phyloP scores from a whole-genome alignment of 768 basidiomycete species.

The Arthromyces matolae region DNA sequence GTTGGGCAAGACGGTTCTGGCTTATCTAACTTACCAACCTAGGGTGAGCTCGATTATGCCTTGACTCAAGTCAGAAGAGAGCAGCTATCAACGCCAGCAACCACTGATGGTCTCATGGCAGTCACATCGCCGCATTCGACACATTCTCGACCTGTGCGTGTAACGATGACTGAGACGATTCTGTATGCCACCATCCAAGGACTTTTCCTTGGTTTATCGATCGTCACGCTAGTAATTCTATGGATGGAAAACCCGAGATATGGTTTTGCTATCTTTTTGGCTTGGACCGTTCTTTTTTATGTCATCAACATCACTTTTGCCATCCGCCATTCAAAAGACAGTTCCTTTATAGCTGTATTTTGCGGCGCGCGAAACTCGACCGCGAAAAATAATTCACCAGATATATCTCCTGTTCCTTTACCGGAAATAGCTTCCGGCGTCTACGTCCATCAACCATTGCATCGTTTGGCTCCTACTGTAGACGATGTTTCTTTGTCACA shows the following conservation, averaged over 20 bases:
- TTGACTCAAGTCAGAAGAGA: slow-evolving; percentile 55
- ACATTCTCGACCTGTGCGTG: slow-evolving; percentile 22
- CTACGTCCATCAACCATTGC: slow-evolving; percentile 66
- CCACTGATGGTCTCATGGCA: slow-evolving; percentile 36
- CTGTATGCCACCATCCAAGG: slow-evolving; percentile 54
- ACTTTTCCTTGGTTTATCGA: slow-evolving; percentile 54
- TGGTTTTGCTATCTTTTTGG: slow-evolving; percentile 61
- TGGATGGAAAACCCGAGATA: slow-evolving; percentile 53
- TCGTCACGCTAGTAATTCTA: slow-evolving; percentile 54
- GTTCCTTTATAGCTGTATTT: slow-evolving; percentile 53
- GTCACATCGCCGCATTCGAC: neutral
- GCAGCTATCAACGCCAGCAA: slow-evolving; percentile 48
- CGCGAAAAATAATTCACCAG: slow-evolving; percentile 20
- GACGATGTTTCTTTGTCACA: slow-evolving; percentile 38
- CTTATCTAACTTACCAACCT: slow-evolving; percentile 10
- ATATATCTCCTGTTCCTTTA: slow-evolving; percentile 34
- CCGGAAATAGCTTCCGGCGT: slow-evolving; percentile 55
- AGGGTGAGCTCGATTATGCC: slow-evolving; percentile 75
- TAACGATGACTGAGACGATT: slow-evolving; percentile 32
- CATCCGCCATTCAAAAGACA: slow-evolving; percentile 54
- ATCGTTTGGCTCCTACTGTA: slow-evolving; percentile 39
- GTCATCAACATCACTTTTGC: slow-evolving; percentile 46
- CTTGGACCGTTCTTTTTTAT: slow-evolving; percentile 61
- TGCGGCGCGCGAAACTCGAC: slow-evolving; percentile 36
- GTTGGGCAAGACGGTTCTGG: neutral